phyloP scores from a whole-genome alignment of 129 eudicot genomes.

The Lactuca saligna region DNA sequence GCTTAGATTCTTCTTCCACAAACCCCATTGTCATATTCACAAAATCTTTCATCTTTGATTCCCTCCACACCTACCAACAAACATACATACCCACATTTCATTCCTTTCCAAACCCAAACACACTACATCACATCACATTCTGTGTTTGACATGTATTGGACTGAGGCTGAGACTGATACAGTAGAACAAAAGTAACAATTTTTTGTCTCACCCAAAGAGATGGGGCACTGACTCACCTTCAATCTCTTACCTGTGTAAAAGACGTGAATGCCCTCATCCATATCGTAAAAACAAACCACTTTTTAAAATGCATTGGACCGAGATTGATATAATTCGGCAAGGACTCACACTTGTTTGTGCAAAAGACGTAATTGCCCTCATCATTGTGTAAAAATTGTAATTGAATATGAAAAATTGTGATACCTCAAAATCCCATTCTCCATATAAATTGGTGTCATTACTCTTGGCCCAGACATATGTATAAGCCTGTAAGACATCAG shows the following conservation, averaged over 20 bases:
- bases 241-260: too few relatives aligned
- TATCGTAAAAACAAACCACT: too few relatives aligned
- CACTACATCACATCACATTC: too few relatives aligned
- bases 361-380: too few relatives aligned
- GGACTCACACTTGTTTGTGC: too few relatives aligned
- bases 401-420: neutral
- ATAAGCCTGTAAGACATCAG: slow-evolving; percentile 52
- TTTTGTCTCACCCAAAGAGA: too few relatives aligned
- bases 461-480: slow-evolving; percentile 78
- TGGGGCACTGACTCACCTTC: neutral
- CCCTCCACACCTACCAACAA: slow-evolving; percentile 66
- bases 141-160: neutral
- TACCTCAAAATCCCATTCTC: slow-evolving; percentile 95
- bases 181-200: too few relatives aligned
- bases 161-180: too few relatives aligned
- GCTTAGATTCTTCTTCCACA: slow-evolving; percentile 63
- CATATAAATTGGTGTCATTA: slow-evolving; percentile 69
- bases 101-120: neutral
- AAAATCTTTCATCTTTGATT: slow-evolving; percentile 66
- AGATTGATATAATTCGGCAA: too few relatives aligned
- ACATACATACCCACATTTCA: neutral
- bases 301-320: too few relatives aligned
- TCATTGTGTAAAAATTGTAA: neutral
- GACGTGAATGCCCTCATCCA: neutral
- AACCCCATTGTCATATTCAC: slow-evolving; percentile 73